A percentile compares a stretch with the other conserved stretches of the same genome.
These are phyloP conservation scores for Jacaranda mimosifolia DNA, from an alignment of 257 asterid genomes.

Conservation along the genomic window DNA sequence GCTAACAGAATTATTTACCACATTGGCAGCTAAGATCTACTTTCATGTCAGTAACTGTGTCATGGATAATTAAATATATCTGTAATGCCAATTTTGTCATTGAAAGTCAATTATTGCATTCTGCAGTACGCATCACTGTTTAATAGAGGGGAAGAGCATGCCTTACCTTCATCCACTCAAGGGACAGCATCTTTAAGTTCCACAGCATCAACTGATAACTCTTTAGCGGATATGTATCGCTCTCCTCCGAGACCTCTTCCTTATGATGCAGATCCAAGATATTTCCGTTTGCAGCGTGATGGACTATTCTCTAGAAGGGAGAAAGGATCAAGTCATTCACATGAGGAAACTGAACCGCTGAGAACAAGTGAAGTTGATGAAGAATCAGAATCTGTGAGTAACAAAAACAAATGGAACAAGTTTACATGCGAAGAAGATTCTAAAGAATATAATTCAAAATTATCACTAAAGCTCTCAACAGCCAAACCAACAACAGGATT, in stretches of 20 bases:
- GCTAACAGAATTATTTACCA: background rate
- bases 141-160: constrained; percentile 58
- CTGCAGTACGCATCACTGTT: constrained; percentile 67
- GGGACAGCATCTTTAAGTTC: constrained; percentile 58
- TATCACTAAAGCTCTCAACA: constrained; percentile 44
- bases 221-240: constrained; percentile 62
- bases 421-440: constrained; percentile 63
- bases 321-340: constrained; percentile 84
- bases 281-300: constrained; percentile 62
- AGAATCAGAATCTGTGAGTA: constrained; percentile 65
- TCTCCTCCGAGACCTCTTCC: constrained; percentile 80
- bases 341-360: constrained; percentile 87
- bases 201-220: constrained; percentile 52
- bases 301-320: constrained; percentile 68
- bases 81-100: constrained; percentile 10
- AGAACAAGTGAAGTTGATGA: constrained; percentile 70
- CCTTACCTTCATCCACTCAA: constrained; percentile 56
- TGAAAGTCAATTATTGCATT: constrained; percentile 27
- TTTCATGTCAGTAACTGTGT: background rate
- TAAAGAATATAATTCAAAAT: constrained; percentile 51
- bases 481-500: constrained; percentile 63
- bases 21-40: constrained; percentile 23
- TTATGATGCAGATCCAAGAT: constrained; percentile 72
- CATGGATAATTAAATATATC: background rate
- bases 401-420: constrained; percentile 71